Conservation (phyloP, 805 yeast species). For the Nakazawaea wyomingensis region DNA sequence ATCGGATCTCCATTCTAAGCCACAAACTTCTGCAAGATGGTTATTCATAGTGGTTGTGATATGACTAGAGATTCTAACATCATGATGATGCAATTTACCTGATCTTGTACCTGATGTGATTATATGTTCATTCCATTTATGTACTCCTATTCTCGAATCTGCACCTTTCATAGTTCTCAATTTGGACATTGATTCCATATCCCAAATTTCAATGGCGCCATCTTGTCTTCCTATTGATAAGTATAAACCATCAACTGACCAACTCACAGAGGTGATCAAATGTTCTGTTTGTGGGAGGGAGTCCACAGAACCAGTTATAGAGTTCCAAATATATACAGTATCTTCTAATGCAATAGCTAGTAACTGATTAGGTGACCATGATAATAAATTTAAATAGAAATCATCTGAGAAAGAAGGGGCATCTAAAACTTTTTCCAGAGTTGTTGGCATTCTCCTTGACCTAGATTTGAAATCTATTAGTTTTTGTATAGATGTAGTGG, state of each 20-base stretch:
- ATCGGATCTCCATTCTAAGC: conserved; percentile 78
- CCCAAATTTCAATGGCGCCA: conserved; percentile 91
- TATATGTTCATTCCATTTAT: conserved; percentile 78
- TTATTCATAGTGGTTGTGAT: conserved; percentile 52
- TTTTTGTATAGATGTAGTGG: conserved; percentile 16
- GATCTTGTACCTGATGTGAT: conserved; percentile 84
- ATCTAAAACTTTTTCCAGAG: conserved; percentile 90
- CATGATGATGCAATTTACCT: conserved; percentile 83
- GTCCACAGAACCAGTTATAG: conserved; percentile 72
- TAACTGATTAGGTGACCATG: conserved; percentile 81
- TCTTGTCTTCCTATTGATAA: conserved; percentile 78
- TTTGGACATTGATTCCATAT: conserved; percentile 68
- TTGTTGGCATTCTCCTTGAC: conserved; percentile 73
- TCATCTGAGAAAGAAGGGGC: conserved; percentile 95
- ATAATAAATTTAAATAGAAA: conserved; percentile 77
- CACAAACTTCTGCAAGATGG: conserved; percentile 90
- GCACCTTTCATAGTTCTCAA: conserved; percentile 75
- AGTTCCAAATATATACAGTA: conserved; percentile 89
- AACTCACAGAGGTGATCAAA: conserved; percentile 65
- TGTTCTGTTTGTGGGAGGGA: conserved; percentile 56
- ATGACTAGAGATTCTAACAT: conserved; percentile 82
- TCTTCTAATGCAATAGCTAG: conserved; percentile 86
- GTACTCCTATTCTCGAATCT: conserved; percentile 74
- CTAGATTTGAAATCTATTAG: conserved; percentile 56
- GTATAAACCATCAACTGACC: conserved; percentile 91